A percentile compares a stretch with the other conserved stretches of the same genome.
Evolutionary conservation across 163 green algal species (phyloP).

Genomic region (Chloromonas sp.): DNA sequence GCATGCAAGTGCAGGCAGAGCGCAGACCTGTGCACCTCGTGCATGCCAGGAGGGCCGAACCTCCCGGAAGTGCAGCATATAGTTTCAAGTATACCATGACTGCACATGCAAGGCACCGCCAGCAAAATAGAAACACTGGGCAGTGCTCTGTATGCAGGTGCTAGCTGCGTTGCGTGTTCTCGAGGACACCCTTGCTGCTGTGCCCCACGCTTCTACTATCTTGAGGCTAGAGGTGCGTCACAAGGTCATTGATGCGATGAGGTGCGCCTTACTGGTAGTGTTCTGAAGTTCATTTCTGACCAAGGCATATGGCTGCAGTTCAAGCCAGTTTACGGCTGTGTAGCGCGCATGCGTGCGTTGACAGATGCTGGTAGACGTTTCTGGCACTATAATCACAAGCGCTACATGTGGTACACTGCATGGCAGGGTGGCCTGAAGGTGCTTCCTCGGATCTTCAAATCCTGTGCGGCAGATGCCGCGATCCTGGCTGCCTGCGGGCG

Average conservation of each 20-base stretch:
- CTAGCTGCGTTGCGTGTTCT: neutral
- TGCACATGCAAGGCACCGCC: neutral
- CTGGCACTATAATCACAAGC: neutral
- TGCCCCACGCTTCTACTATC: neutral
- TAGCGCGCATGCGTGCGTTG: too few species aligned
- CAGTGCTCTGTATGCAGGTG: neutral
- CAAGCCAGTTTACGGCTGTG: too few species aligned
- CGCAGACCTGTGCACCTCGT: neutral
- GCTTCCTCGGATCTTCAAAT: neutral
- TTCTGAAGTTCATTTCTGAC: too few species aligned
- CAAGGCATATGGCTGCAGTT: too few species aligned
- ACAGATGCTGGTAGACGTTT: neutral
- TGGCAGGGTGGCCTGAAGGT: neutral
- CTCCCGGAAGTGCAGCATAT: too few species aligned
- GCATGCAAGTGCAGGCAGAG: neutral
- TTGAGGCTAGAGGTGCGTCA: neutral
- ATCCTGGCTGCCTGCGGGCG: neutral
- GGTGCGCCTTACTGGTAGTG: too few species aligned
- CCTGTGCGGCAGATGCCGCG: neutral
- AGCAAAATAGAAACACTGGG: neutral
- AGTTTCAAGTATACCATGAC: neutral
- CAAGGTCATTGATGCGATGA: neutral
- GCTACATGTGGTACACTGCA: neutral
- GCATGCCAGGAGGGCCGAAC: too few species aligned
- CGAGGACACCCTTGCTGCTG: neutral